phyloP scores from a whole-genome alignment of 176 grass and related monocot genomes.

The Chloris gayana region DNA sequence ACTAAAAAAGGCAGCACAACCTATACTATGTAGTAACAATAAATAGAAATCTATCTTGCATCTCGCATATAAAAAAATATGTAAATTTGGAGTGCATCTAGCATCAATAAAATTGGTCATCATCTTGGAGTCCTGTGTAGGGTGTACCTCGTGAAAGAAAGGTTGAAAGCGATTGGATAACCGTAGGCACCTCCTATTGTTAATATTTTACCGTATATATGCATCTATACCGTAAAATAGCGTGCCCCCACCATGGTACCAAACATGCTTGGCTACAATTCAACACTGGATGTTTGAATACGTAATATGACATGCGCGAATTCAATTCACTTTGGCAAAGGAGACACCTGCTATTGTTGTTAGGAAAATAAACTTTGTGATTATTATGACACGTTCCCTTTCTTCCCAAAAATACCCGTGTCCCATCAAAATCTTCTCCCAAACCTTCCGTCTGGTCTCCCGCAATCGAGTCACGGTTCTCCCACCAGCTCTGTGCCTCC shows the following conservation, averaged over 20 bases:
- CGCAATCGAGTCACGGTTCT: background rate
- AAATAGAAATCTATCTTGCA: too few species aligned
- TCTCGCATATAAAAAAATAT: too few species aligned
- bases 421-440: background rate
- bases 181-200: background rate
- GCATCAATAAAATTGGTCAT: background rate
- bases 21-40: too few species aligned
- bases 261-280: too few species aligned
- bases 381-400: background rate
- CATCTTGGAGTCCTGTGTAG: background rate
- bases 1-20: too few species aligned
- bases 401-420: background rate
- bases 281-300: background rate
- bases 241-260: background rate
- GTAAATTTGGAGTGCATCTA: background rate
- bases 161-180: slow-evolving; percentile 13
- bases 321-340: too few species aligned
- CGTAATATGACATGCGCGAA: background rate
- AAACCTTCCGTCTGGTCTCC: background rate
- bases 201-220: background rate
- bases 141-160: slow-evolving; percentile 7
- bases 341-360: too few species aligned
- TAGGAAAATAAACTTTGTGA: too few species aligned
- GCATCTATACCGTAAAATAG: background rate
- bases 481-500: background rate